Evolutionary conservation across 306 rosid species (phyloP).

Genomic region (Prunus mongolica): DNA sequence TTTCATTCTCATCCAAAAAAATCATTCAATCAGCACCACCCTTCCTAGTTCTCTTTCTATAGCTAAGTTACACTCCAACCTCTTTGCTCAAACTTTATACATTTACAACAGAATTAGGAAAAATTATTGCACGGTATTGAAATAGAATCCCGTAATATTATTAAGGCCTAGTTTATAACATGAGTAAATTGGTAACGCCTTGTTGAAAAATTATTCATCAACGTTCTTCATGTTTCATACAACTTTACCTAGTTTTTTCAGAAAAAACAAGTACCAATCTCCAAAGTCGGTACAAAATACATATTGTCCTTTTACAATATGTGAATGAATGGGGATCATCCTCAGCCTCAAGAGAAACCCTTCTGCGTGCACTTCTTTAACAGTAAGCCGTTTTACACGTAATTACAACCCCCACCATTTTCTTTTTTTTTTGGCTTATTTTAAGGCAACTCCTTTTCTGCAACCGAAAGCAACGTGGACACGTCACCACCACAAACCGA

Average conservation of each 20-base stretch:
- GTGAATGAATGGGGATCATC: background rate
- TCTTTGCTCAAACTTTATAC: background rate
- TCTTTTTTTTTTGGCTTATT: background rate
- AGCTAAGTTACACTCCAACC: background rate
- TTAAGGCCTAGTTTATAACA: too few relatives aligned
- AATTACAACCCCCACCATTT: background rate
- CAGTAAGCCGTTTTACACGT: constrained; percentile 4
- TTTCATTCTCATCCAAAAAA: background rate
- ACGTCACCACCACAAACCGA: background rate
- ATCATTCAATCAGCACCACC: background rate
- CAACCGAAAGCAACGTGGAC: background rate
- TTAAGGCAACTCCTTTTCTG: background rate
- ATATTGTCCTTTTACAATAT: background rate
- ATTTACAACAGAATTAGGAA: background rate
- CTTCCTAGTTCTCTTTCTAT: background rate
- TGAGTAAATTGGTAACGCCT: too few relatives aligned
- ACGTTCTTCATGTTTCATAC: too few relatives aligned
- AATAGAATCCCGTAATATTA: too few relatives aligned
- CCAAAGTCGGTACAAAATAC: background rate
- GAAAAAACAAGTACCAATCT: too few relatives aligned
- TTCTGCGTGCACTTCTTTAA: background rate
- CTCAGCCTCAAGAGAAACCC: too few relatives aligned
- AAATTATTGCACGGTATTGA: too few relatives aligned
- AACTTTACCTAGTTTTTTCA: too few relatives aligned
- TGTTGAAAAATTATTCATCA: too few relatives aligned